Evolutionary conservation across 768 basidiomycete species (phyloP).

Genomic region (Lyophyllum semitale): DNA sequence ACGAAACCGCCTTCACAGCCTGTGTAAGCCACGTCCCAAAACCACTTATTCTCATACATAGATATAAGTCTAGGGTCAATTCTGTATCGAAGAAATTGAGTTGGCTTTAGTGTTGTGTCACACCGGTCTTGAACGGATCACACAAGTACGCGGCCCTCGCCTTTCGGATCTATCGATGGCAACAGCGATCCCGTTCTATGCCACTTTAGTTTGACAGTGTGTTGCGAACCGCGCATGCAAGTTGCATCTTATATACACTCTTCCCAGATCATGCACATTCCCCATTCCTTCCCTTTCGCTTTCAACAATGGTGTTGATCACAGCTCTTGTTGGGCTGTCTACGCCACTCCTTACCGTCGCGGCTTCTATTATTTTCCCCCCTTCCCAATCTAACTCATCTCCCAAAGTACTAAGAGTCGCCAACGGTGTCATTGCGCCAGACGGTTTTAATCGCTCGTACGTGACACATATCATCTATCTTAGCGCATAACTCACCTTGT

Average conservation of each 20-base stretch:
- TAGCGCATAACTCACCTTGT: background rate
- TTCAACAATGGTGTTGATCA: background rate
- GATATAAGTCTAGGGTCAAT: background rate
- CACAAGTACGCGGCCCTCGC: too few relatives aligned
- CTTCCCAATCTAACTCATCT: slow-evolving; percentile 14
- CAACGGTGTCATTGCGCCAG: slow-evolving; percentile 23
- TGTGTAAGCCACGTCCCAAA: too few relatives aligned
- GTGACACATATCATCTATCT: background rate
- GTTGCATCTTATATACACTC: too few relatives aligned
- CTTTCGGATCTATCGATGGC: too few relatives aligned
- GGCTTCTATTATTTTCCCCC: background rate
- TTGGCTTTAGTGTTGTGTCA: too few relatives aligned
- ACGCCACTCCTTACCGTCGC: slow-evolving; percentile 6
- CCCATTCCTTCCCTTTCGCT: background rate
- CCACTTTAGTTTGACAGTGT: too few relatives aligned
- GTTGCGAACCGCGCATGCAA: too few relatives aligned
- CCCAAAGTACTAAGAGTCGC: slow-evolving; percentile 16
- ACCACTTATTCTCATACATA: background rate
- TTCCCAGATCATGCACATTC: background rate
- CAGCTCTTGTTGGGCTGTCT: background rate
- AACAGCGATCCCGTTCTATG: too few relatives aligned
- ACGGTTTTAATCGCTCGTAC: slow-evolving; percentile 24
- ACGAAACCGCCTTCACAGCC: too few relatives aligned
- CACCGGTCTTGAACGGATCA: too few relatives aligned
- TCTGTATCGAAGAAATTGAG: too few relatives aligned